These are phyloP conservation scores for Thalassiosira mediterranea DNA, from an alignment of 352 stramenopile species.

Conservation along the genomic window DNA sequence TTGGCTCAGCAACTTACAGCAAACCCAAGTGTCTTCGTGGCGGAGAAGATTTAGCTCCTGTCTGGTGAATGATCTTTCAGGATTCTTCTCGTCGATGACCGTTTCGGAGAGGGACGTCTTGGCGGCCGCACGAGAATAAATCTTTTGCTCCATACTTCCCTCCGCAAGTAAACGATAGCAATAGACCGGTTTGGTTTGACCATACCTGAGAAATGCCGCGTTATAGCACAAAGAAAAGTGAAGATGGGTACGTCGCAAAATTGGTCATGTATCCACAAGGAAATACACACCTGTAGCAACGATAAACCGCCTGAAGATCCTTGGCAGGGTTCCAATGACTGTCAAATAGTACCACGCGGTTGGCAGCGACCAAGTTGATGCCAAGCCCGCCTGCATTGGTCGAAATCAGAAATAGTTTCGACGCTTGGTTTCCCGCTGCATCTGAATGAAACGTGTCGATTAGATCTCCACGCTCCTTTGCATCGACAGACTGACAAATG, in stretches of 20 bases:
- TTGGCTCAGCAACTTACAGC: slow-evolving; percentile 35
- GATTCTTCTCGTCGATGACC: slow-evolving; percentile 75
- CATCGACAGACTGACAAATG: slow-evolving; percentile 25
- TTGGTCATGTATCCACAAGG: too few relatives aligned
- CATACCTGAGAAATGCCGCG: slow-evolving; percentile 46
- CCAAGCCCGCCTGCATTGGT: slow-evolving; percentile 45
- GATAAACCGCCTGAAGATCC: slow-evolving; percentile 80
- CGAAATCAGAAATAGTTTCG: slow-evolving; percentile 76
- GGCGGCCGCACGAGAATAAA: slow-evolving; percentile 71
- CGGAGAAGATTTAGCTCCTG: slow-evolving; percentile 65
- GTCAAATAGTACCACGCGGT: slow-evolving; percentile 83
- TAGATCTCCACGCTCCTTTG: slow-evolving; percentile 63
- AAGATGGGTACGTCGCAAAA: slow-evolving; percentile 2
- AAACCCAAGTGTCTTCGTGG: slow-evolving; percentile 65
- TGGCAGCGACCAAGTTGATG: slow-evolving; percentile 66
- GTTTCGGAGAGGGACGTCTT: slow-evolving; percentile 71
- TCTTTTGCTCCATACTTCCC: slow-evolving; percentile 81
- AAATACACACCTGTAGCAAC: slow-evolving; percentile 61
- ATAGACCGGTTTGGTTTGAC: slow-evolving; percentile 77
- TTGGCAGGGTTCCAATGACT: slow-evolving; percentile 82
- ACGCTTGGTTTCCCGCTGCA: slow-evolving; percentile 13
- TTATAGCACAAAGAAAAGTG: background rate
- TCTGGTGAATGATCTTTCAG: slow-evolving; percentile 62
- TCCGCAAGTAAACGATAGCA: slow-evolving; percentile 81
- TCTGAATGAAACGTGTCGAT: slow-evolving; percentile 65